A percentile compares a stretch with the other conserved stretches of the same genome.
These are phyloP conservation scores for Usnea hakonensis DNA, from an alignment of 495 filamentous ascomycete genomes.

Conservation along the genomic window DNA sequence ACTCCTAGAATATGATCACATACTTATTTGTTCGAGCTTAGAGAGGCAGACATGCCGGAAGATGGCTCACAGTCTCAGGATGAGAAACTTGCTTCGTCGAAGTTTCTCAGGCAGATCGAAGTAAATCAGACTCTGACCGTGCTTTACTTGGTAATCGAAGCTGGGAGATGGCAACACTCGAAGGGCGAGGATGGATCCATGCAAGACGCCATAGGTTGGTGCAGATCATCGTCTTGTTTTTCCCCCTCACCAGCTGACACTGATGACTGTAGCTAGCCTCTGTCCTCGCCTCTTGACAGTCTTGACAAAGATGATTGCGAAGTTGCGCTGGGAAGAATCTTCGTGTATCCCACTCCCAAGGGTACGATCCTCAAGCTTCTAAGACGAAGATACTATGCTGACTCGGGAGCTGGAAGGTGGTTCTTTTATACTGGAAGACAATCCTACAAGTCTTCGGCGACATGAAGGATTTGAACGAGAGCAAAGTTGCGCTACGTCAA, in stretches of 20 bases:
- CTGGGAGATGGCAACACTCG: conserved; percentile 44
- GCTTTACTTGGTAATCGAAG: conserved; percentile 67
- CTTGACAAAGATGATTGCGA: conserved; percentile 65
- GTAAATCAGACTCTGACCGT: conserved; percentile 49
- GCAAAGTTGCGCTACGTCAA: conserved; percentile 54
- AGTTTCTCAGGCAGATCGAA: conserved; percentile 42
- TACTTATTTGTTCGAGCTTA: conserved; percentile 24
- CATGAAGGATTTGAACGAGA: conserved; percentile 56
- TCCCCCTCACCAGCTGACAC: not conserved
- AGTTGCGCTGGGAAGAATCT: conserved; percentile 81
- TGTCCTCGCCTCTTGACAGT: conserved; percentile 64
- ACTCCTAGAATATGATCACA: not conserved
- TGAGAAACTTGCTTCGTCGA: conserved; percentile 8
- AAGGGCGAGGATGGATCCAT: conserved; percentile 19
- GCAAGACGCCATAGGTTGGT: conserved; percentile 32
- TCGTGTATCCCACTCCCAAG: conserved; percentile 55
- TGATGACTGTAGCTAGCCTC: conserved; percentile 38
- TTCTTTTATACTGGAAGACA: conserved; percentile 86
- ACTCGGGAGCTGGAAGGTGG: conserved; percentile 38
- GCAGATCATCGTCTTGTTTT: not conserved
- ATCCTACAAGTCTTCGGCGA: conserved; percentile 80
- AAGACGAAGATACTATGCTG: conserved; percentile 9
- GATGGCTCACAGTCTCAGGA: conserved; percentile 20
- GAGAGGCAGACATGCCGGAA: conserved; percentile 28
- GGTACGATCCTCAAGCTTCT: conserved; percentile 17